phyloP scores from a whole-genome alignment of 192 early-diverging fungal genomes.

The Phycomyces nitens region DNA sequence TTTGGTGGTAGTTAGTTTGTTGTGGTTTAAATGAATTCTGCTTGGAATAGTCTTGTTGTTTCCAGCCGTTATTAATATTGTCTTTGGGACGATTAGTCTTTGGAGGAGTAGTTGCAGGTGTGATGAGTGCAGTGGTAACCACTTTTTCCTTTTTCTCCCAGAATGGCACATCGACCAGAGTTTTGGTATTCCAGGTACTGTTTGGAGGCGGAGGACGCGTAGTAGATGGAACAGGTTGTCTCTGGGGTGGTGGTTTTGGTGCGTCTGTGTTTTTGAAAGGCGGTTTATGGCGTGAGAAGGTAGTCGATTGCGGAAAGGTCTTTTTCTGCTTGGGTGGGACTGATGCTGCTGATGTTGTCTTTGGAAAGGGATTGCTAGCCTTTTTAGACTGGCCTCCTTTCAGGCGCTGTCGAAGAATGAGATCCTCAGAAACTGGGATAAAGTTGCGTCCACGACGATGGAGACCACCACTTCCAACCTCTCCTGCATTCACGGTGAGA shows the following conservation, averaged over 20 bases:
- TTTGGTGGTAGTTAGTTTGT: no score
- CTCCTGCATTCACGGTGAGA: conserved; percentile 15
- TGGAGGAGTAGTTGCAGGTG: neutral
- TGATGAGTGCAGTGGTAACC: neutral
- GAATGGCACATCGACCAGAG: neutral
- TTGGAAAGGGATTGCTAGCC: neutral
- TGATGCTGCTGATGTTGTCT: neutral
- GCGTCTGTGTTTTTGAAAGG: neutral
- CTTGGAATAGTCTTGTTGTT: no score
- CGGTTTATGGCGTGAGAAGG: neutral
- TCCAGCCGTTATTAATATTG: no score
- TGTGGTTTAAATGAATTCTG: no score
- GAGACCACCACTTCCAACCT: conserved; percentile 27
- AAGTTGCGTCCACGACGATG: conserved; percentile 35
- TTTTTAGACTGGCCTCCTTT: neutral
- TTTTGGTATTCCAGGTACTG: neutral
- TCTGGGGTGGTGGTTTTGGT: neutral
- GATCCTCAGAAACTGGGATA: conserved; percentile 31
- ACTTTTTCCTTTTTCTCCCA: neutral
- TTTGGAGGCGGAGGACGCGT: neutral
- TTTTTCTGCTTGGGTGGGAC: neutral
- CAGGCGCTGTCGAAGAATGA: conserved; percentile 30
- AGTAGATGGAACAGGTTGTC: neutral
- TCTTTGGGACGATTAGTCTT: no score
- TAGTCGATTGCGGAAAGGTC: neutral